Evolutionary conservation across 75 land plant genomes (phyloP), one percentile per base, ranked within the genome.

Genomic region (Selaginella tamariscina): DNA sequence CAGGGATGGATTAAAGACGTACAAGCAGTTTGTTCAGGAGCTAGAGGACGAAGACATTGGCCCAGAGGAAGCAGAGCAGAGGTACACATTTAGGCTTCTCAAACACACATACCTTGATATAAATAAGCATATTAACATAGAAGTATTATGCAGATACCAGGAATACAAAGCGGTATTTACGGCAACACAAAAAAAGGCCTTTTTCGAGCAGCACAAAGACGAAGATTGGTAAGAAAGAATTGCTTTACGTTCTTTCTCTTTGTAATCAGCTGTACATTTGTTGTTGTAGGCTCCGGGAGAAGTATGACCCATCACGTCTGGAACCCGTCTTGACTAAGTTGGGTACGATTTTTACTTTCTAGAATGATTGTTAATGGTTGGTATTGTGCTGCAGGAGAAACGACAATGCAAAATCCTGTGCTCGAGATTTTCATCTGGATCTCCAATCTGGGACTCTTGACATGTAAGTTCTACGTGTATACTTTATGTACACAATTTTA

Each of bases 1-100:
- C 86, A 95, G 99, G 75, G 99, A 91, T 71, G 99, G 99, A 15
- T 79, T 95, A 75, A 88, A 91, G 97, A 74, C 97, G 20, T 95
- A 95, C 72, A 95, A 95, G 72, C 99, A 91, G 73, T 95, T 95
- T 54, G 91, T 95, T 56, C 83, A 78, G 59, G 97, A 88, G 77
- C 86, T 95, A 32, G 99, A 95, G 74, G 99, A 95, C 87, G n/a
- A n/a, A n/a, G 99, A 95, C 72, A 72, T 95, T 59, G 66, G 80
- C n/a, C 99, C 99, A 32, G 75, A 85, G 73, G 99, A 95, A 81
- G 99, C 97, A 54, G 99, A 95, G 70, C 84, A 84, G 23, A 85
- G 99, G 99, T 91, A 74, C 29, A 23, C 0, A n/a, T n/a, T 21
- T 59, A 5, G 21, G 8, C 21, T 22, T 21, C 15, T 49, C 54